phyloP scores from a whole-genome alignment of 495 filamentous ascomycete species.

The Aspergillus nanangensis region DNA sequence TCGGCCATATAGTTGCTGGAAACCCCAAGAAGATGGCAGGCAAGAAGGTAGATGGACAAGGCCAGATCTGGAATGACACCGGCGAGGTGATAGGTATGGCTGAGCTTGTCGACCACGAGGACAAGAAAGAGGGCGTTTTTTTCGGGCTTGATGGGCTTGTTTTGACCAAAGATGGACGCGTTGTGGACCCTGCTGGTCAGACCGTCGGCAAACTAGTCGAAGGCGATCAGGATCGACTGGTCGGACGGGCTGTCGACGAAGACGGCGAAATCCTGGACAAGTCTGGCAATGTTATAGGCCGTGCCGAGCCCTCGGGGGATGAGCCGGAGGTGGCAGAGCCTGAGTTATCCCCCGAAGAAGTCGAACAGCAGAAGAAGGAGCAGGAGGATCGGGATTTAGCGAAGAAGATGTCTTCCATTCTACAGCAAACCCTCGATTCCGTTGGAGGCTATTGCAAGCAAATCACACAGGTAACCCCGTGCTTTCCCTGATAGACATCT shows the following conservation, averaged over 20 bases:
- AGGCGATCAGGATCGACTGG: conserved; percentile 62
- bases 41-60: conserved; percentile 54
- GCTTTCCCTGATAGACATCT: too few species aligned
- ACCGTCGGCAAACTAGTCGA: conserved; percentile 55
- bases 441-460: conserved; percentile 81
- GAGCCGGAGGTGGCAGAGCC: conserved; percentile 56
- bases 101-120: conserved; percentile 54
- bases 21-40: conserved; percentile 59
- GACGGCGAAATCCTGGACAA: conserved; percentile 80
- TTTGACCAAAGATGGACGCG: conserved; percentile 53
- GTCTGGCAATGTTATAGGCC: conserved; percentile 76
- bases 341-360: conserved; percentile 29
- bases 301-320: conserved; percentile 77
- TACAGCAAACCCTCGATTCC: conserved; percentile 74
- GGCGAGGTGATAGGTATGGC: conserved; percentile 58
- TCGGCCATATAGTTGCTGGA: too few species aligned
- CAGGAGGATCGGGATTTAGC: conserved; percentile 67
- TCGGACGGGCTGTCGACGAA: conserved; percentile 75
- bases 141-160: conserved; percentile 60
- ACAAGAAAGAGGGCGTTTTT: conserved; percentile 55
- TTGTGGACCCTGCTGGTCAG: conserved; percentile 56
- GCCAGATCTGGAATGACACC: conserved; percentile 58
- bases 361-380: conserved; percentile 39
- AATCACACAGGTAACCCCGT: conserved; percentile 75
- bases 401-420: conserved; percentile 67